Percentiles rank a stretch among this genome's conserved stretches.
Evolutionary conservation across 108 stramenopile species (phyloP).

Genomic region (Nitzschia sp.): DNA sequence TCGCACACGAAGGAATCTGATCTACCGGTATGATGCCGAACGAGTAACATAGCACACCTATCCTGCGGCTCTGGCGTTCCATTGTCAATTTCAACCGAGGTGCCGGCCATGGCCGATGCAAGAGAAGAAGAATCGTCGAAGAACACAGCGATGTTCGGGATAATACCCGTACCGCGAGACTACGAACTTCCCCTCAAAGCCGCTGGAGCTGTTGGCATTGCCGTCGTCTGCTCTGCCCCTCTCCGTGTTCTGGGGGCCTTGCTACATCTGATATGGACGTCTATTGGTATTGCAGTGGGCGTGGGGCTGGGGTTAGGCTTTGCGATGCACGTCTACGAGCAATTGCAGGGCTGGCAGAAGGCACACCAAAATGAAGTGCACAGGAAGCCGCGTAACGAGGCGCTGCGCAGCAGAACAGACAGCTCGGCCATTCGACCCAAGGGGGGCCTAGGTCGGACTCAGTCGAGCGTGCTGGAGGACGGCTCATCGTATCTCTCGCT

Average conservation of each 20-base stretch:
- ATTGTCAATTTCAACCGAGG: too few relatives aligned
- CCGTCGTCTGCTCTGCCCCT: constrained; percentile 12
- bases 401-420: too few relatives aligned
- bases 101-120: too few relatives aligned
- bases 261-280: constrained; percentile 25
- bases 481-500: constrained; percentile 34
- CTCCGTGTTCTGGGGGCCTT: constrained; percentile 8
- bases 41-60: too few relatives aligned
- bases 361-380: background rate
- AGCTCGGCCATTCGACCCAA: background rate
- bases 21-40: too few relatives aligned
- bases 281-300: constrained; percentile 54
- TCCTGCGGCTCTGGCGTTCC: too few relatives aligned
- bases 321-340: constrained; percentile 71
- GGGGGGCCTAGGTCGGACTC: background rate
- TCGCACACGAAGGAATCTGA: too few relatives aligned
- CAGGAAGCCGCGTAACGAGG: background rate
- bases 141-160: background rate
- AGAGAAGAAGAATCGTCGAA: background rate
- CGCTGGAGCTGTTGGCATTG: background rate
- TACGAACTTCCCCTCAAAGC: background rate
- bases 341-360: constrained; percentile 36
- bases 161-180: background rate
- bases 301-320: constrained; percentile 73
- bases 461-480: constrained; percentile 20